Percentiles rank a stretch among this genome's conserved stretches.
These are phyloP conservation scores for Phalaenopsis equestris DNA, from an alignment of 106 monocot genomes.

Conservation along the genomic window DNA sequence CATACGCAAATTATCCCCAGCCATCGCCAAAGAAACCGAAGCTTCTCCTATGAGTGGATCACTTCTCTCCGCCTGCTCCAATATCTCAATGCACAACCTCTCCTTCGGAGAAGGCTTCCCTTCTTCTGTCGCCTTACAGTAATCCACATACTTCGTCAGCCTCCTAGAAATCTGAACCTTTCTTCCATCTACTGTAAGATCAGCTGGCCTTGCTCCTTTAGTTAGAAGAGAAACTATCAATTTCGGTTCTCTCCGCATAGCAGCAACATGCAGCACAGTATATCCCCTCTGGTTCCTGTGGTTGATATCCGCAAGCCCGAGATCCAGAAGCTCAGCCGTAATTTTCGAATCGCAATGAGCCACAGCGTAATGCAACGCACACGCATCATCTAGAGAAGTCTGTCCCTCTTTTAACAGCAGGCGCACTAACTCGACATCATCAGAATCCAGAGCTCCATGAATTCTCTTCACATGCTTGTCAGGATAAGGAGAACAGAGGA, in stretches of 20 bases:
- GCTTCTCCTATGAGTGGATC: conserved; percentile 49
- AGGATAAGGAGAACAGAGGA: conserved; percentile 14
- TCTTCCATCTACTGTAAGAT: conserved; percentile 51
- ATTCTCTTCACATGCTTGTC: conserved; percentile 47
- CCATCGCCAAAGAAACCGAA: conserved; percentile 34
- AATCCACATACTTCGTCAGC: conserved; percentile 54
- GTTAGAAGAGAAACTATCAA: conserved; percentile 66
- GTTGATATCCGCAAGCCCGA: conserved; percentile 68
- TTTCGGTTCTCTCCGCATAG: conserved; percentile 65
- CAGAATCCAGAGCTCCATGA: conserved; percentile 66
- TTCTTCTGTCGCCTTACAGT: conserved; percentile 28
- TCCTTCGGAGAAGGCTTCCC: conserved; percentile 43
- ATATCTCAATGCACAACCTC: conserved; percentile 63
- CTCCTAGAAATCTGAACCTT: conserved; percentile 68
- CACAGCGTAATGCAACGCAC: conserved; percentile 80
- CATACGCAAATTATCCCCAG: conserved; percentile 38
- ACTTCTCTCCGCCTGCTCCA: conserved; percentile 66
- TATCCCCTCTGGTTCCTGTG: conserved; percentile 55
- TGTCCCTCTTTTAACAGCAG: conserved; percentile 64
- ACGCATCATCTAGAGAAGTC: conserved; percentile 65
- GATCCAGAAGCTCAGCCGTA: conserved; percentile 53
- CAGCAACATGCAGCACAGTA: conserved; percentile 73
- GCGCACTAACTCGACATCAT: conserved; percentile 73
- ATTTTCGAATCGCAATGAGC: conserved; percentile 66
- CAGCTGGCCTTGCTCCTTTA: conserved; percentile 61